phyloP scores from a whole-genome alignment of 495 filamentous ascomycete genomes.

The Polyplosphaeria fusca region DNA sequence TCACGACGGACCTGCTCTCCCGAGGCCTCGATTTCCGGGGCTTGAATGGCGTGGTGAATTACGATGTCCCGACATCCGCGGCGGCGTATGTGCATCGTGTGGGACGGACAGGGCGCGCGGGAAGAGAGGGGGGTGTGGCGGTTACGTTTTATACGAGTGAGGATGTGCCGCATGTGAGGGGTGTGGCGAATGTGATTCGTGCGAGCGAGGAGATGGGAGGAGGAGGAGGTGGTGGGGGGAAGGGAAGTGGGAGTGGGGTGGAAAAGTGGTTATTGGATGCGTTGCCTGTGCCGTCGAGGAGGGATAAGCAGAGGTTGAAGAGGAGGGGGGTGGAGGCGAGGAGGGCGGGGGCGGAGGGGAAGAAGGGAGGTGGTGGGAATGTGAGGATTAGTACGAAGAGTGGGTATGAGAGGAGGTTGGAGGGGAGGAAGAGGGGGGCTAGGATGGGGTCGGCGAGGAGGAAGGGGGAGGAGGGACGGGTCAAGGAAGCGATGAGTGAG shows the following conservation, averaged over 20 bases:
- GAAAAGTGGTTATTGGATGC: conserved; percentile 88
- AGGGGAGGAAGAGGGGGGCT: conserved; percentile 72
- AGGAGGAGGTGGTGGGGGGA: conserved; percentile 40
- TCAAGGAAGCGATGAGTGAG: conserved; percentile 39
- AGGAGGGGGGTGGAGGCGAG: conserved; percentile 76
- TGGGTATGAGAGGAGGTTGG: conserved; percentile 74
- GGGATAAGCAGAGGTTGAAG: conserved; percentile 77
- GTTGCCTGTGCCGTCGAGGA: conserved; percentile 76
- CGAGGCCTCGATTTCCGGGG: conserved; percentile 90
- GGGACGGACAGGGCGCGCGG: conserved; percentile 85
- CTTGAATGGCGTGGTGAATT: conserved; percentile 92
- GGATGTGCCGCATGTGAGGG: conserved; percentile 86
- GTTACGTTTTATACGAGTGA: conserved; percentile 95
- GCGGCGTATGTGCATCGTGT: conserved; percentile 92
- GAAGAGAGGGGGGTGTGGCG: conserved; percentile 82
- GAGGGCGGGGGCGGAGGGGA: conserved; percentile 43
- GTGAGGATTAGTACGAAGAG: conserved; percentile 87
- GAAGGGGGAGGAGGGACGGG: conserved; percentile 39
- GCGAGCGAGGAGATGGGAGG: conserved; percentile 62
- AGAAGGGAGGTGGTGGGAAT: conserved; percentile 43
- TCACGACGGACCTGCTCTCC: conserved; percentile 89
- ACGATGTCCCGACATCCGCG: conserved; percentile 85
- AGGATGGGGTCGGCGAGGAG: conserved; percentile 65
- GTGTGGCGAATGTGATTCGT: conserved; percentile 86
- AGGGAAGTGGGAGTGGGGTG: conserved; percentile 47